Evolutionary conservation across 106 monocot species (phyloP), one percentile per base, ranked within the genome.

Genomic region (Acanthochlamys bracteata): DNA sequence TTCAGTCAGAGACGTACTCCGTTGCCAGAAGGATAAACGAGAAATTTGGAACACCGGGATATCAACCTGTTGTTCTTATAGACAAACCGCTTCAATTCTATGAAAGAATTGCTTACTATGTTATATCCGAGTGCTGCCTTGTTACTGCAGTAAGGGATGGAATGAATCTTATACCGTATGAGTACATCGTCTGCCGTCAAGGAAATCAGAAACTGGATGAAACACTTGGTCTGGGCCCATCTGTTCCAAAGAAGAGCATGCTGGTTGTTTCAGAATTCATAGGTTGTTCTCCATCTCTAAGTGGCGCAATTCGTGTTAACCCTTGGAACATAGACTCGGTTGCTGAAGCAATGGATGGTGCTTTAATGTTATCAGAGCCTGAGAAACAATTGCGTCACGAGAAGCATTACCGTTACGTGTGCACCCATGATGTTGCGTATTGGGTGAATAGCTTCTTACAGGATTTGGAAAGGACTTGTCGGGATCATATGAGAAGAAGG

Each of bases 91-190:
- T 81, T 60, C 81, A 76, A 42, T 63, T 76, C 20, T 81, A 73
- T n/a, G 81, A 81, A 66, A 76, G 63, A 66, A 73, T 81, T 40
- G 73, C 81, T 39, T 81, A 81, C 42, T 81, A 81, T 27, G 65
- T 69, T 4, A 69, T 81, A 43, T 72, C 81, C 3, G 81, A 81
- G 55, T 76, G 81, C 39, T 81, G 81, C 42, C 73, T 81, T 20
- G 81, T 81, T 7, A 81, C 76, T 60, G 76, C 81, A 55, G 81
- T 81, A n/a, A 73, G 81, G 39, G 81, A 81, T 51, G 81, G 81
- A 39, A 81, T 81, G 81, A 81, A 81, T 66, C 76, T 81, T 1
- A 76, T 81, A 11, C 81, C 81, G 15, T 81, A 81, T 52, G 76
- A 81, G 64, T 81, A 81, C 53, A 81, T 81, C 10, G 66, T 81